Conservation (phyloP, 352 stramenopile species). For the Phytopythium montanum region DNA sequence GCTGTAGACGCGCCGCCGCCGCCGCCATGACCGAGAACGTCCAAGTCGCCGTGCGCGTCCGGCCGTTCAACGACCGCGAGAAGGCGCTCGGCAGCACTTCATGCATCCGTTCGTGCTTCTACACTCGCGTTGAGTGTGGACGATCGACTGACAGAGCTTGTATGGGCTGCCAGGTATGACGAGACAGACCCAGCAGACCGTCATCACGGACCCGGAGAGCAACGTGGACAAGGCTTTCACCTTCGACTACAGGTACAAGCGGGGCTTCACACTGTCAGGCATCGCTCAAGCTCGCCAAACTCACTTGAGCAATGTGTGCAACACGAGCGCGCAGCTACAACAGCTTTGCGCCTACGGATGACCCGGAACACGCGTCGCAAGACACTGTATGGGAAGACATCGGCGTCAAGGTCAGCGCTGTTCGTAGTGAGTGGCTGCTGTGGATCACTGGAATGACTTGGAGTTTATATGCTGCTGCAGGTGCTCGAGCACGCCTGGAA, state of each 20-base stretch:
- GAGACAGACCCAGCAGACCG: slow-evolving; percentile 75
- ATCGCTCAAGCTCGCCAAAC: neutral
- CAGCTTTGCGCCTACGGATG: slow-evolving; percentile 53
- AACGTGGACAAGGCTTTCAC: slow-evolving; percentile 77
- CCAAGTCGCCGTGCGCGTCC: slow-evolving; percentile 77
- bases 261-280: neutral
- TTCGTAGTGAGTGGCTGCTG: neutral
- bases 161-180: slow-evolving; percentile 52
- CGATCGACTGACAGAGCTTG: no score
- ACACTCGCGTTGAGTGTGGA: no score
- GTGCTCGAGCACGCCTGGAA: slow-evolving; percentile 89
- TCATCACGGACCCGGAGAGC: slow-evolving; percentile 81
- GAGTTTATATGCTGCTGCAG: slow-evolving; percentile 10
- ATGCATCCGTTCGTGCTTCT: slow-evolving; percentile 45
- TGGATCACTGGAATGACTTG: neutral
- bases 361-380: slow-evolving; percentile 69
- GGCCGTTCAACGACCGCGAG: slow-evolving; percentile 81
- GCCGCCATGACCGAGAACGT: slow-evolving; percentile 74
- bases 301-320: no score
- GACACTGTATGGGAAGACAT: slow-evolving; percentile 87
- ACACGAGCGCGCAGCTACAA: slow-evolving; percentile 56
- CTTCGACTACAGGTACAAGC: slow-evolving; percentile 78
- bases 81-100: slow-evolving; percentile 63
- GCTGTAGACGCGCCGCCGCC: neutral
- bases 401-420: slow-evolving; percentile 49